Percentiles rank a stretch among this genome's conserved stretches.
These are phyloP conservation scores for Fraxinus latifolia DNA, from an alignment of 305 asterid species.

Conservation along the genomic window DNA sequence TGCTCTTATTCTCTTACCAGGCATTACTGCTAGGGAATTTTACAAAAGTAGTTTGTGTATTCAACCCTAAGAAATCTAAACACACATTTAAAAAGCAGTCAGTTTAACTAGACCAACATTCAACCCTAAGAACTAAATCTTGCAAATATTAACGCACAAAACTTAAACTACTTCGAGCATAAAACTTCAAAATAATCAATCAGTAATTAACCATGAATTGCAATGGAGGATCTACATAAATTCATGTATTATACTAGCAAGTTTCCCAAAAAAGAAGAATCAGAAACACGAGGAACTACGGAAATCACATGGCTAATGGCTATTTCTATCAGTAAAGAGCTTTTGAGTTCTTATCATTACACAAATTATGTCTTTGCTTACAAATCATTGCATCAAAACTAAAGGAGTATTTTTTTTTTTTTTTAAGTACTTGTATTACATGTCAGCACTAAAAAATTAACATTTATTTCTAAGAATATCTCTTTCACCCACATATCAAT, in stretches of 20 bases:
- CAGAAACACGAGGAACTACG: neutral
- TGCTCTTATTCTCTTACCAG: neutral
- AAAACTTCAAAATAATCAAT: neutral
- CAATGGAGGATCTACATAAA: neutral
- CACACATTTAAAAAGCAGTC: neutral
- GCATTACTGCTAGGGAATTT: neutral
- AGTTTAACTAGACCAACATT: neutral
- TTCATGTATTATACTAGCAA: neutral
- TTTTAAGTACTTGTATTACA: neutral
- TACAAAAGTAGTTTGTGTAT: neutral
- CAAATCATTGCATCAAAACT: neutral
- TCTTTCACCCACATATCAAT: neutral
- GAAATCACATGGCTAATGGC: neutral
- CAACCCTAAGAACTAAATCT: slow-evolving; percentile 1
- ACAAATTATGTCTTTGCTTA: neutral
- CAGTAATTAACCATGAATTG: neutral
- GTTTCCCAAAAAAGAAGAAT: neutral
- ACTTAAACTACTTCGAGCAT: neutral
- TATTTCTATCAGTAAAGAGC: neutral
- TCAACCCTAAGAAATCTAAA: slow-evolving; percentile 5
- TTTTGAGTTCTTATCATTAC: neutral
- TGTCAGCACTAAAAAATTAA: neutral
- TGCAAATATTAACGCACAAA: neutral
- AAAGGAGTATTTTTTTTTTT: neutral
- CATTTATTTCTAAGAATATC: neutral